Evolutionary conservation across 768 basidiomycete species (phyloP), one percentile per base, ranked within the genome.

Genomic region (Lyophyllum atratum): DNA sequence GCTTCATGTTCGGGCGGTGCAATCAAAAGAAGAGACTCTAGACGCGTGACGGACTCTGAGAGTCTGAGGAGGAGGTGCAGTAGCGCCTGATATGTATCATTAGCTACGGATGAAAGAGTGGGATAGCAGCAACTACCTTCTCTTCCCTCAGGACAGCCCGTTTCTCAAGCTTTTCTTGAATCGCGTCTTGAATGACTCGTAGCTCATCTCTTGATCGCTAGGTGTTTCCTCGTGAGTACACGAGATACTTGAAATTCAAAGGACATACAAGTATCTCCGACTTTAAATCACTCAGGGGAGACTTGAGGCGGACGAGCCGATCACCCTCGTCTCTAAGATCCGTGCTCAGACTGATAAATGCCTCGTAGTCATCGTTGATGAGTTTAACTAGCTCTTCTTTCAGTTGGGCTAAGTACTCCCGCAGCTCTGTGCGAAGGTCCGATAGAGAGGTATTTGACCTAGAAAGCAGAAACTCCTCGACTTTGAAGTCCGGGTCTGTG

Each of bases 311-410:
- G 56, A 81, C 79, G 63, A 96, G 70, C 60, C 93, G 79, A 37
- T 79, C 77, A 2, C 91, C 90, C 72, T 98, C 95, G 43, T 90
- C 93, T 62, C 87, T 82, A 61, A 98, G 70, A 65, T 98, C 94
- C 3, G 95, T 95, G 61, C 95, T 95, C 28, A 99, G 79, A 64
- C 92, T 93, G 66, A 98, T 96, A 69, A 98, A 99, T 14, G 95
- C 95, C 70, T 95, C 95, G 67, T 98, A 99, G 74, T 98, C 97
- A 64, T 94, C 90, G 72, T 99, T 98, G 70, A 98, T 97, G 66
- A 98, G 85, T 66, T 87, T 87, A 28, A 98, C 94, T 33, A 99
- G 82, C 69, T 97, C 96, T 69, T 95, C 93, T 71, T 96, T 94
- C 60, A 99, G 74, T 10, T 80, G 76, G 0, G 85, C 83, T 58